Base-by-base conservation (phyloP, 2,329 filamentous ascomycete species). In the Arthrinium phaeospermum region DNA sequence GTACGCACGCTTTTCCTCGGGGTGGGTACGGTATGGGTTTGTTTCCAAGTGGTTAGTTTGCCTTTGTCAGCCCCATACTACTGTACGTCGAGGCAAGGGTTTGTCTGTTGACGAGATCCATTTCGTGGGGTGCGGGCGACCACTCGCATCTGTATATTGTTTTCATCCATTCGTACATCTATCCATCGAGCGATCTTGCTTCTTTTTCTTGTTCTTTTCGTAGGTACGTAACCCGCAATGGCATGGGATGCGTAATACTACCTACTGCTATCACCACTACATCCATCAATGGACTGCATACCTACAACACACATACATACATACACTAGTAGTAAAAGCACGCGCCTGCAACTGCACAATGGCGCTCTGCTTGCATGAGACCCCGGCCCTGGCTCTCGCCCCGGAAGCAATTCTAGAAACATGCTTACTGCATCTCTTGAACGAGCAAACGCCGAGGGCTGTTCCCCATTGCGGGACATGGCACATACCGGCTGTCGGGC, bases 131-230 rank as follows among this genome's bases (percentile, higher is more conserved):
- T 37, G 34, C n/a, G 34, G 34, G 34, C 14, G 34, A 41, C 57
- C 57, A 64, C 57, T 64, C 57, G 57, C 57, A 41, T 64, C 57
- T 64, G 5, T n/a, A 41, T 64, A 64, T 41, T 41, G 57, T 64
- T 61, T 37, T 41, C 19, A 64, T 41, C 30, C 53, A 37, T 34
- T 24, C 27, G 4, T 30, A 30, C 7, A n/a, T 37, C 45, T 8
- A 49, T 49, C 19, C 46, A 49, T 22, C 34, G 19, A 57, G 30
- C 51, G 51, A 57, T 57, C 6, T 53, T 12, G 24, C 34, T 22
- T 34, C 10, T 8, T 49, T 51, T 14, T n/a, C n/a, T 51, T 16
- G 22, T n/a, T 37, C 19, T 13, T 27, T 61, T n/a, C 16, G 27
- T 34, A 57, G 8, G 51, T 47, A 47, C 45, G 45, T 22, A 22